Percentiles rank a stretch among this genome's conserved stretches.
Evolutionary conservation across 306 rosid genomes (phyloP).

Genomic region (Dryas drummondii): DNA sequence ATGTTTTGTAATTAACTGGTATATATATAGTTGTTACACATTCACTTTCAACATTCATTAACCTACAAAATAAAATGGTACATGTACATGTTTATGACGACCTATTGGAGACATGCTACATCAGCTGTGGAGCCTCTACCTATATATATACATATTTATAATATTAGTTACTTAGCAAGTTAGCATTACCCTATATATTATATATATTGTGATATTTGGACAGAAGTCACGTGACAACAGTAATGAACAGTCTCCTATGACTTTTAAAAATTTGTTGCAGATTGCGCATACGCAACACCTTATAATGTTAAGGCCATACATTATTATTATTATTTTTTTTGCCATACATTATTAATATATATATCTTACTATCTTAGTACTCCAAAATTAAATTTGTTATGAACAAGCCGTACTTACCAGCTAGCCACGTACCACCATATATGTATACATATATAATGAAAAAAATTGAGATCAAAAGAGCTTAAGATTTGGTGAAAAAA

Average conservation of each 20-base stretch:
- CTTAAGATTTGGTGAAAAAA: neutral
- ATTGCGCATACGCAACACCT: neutral
- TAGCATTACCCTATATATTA: neutral
- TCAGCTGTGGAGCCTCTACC: neutral
- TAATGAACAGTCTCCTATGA: constrained; percentile 1
- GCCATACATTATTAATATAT: too few relatives aligned
- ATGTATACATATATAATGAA: neutral
- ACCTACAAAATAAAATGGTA: too few relatives aligned
- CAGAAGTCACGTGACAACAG: neutral
- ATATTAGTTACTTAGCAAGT: neutral
- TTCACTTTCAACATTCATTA: neutral
- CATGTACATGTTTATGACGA: neutral
- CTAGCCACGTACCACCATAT: too few relatives aligned
- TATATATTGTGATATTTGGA: constrained; percentile 1
- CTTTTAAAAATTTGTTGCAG: neutral
- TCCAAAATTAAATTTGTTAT: too few relatives aligned
- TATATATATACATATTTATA: too few relatives aligned
- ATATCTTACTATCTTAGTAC: neutral
- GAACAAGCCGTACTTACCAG: too few relatives aligned
- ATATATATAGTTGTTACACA: neutral
- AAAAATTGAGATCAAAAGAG: too few relatives aligned
- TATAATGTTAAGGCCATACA: too few relatives aligned
- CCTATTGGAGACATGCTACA: neutral
- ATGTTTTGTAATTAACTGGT: neutral
- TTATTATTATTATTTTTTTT: too few relatives aligned